Base-by-base conservation (phyloP, 2,329 filamentous ascomycete species). In the Trichoderma lentiforme region DNA sequence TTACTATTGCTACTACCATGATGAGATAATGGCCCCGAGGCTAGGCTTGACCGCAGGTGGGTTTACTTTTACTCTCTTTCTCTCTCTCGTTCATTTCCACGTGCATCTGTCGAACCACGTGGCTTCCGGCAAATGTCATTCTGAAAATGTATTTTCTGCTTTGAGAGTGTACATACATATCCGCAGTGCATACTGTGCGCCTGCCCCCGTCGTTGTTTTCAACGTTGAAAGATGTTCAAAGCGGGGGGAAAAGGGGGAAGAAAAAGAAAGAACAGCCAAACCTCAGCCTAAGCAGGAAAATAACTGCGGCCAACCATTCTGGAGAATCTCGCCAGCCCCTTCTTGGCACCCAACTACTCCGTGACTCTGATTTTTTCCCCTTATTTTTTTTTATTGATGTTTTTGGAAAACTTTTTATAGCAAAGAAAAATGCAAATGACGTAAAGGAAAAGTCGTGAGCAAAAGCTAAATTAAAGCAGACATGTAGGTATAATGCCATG, bases 91-190 rank as follows among this genome's bases (percentile, higher is more conserved):
- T 18, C n/a, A 18, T 28, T 61, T 61, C 32, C 32, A 39, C 58
- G 58, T 39, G 32, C 58, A 62, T 26, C 15, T 3, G 57, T 21
- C 57, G n/a, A 30, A 15, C 26, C 32, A 15, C 6, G 12, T 39
- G 32, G 21, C 12, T 12, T 51, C 14, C n/a, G 34, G 18, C 34
- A 26, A 15, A 57, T 43, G 32, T 39, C 57, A 53, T 69, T 28
- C 32, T 18, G 15, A 58, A 58, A 43, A 12, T 63, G 32, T 66
- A 65, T 72, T 47, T 43, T 43, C 51, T 53, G 64, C 43, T 32
- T 57, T 47, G n/a, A 18, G 62, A 28, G 57, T 62, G 32, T 72
- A 72, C 43, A 72, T 68, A 56, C 47, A 62, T 21, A 21, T 56
- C 57, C n/a, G 47, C 24, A 28, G 34, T 34, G 53, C 36, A 58